Evolutionary conservation across 768 basidiomycete species (phyloP), one percentile per base, ranked within the genome.

Genomic region (Collybia sordida): DNA sequence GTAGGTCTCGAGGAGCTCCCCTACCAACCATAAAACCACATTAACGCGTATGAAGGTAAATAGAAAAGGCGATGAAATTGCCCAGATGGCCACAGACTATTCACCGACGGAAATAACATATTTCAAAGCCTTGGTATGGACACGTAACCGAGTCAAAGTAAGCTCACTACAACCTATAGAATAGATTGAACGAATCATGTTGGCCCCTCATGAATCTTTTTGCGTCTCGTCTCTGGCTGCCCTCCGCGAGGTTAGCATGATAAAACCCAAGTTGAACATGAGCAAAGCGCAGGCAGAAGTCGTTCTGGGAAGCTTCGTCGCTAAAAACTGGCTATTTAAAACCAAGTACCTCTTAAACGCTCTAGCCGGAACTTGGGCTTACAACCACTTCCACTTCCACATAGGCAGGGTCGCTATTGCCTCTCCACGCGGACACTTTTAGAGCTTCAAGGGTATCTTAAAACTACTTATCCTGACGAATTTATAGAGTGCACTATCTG

Each of bases 151-250:
- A 4, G 4, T 27, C 31, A 11, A 11, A 31, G 3, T 12, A 7
- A 6, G 9, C 31, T 12, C 11, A 14, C 9, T 31, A 11, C 31
- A 23, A 47, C 15, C 31, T 47, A 47, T 49, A 27, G 18, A 19
- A 4, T 57, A 95, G 93, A 78, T 95, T 35, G 89, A 93, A 59
- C 86, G 88, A 67, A 93, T 96, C 58, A 87, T 94, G 80, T 74
- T 86, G 15, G 89, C 92, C 6, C 83, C 89, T 5, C 75, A 77
- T 36, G 82, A 86, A 60, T 71, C 86, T 0, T 96, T 77, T 64
- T 92, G 85, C 15, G 77, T 92, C 9, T 86, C 88, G 0, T 90
- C 90, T 4, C 68, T 90, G 21, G 85, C 82, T 2, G 91, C 90
- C 0, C 70, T 92, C 36, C 82, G 90, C 40, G 86, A 90, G 65